A percentile compares a stretch with the other conserved stretches of the same genome.
Evolutionary conservation across 768 basidiomycete species (phyloP).

Genomic region (Russula lepida): DNA sequence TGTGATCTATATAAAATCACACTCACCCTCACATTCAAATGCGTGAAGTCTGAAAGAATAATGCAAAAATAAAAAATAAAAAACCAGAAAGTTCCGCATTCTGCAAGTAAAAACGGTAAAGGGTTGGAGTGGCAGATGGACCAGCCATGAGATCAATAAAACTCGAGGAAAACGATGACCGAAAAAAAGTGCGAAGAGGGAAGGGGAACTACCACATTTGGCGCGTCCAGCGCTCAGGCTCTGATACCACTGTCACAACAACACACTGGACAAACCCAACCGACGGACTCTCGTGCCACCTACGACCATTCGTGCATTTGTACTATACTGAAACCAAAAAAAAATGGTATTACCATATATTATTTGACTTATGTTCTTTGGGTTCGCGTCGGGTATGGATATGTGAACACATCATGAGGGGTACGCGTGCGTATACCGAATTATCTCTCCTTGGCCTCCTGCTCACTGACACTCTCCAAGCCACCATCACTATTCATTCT

Average conservation of each 20-base stretch:
- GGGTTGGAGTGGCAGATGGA: background rate
- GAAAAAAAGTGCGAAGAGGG: background rate
- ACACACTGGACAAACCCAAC: slow-evolving; percentile 51
- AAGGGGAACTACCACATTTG: slow-evolving; percentile 22
- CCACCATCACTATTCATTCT: too few species aligned
- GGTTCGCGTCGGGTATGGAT: too few species aligned
- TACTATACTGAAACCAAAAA: too few species aligned
- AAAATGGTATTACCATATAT: too few species aligned
- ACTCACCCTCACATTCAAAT: background rate
- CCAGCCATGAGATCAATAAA: background rate
- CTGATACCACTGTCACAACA: slow-evolving; percentile 68
- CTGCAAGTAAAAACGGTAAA: background rate
- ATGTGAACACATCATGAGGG: too few species aligned
- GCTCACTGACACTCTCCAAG: too few species aligned
- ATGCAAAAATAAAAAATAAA: background rate
- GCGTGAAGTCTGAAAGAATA: background rate
- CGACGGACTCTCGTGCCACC: slow-evolving; percentile 47
- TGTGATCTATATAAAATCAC: background rate
- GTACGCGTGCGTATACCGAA: too few species aligned
- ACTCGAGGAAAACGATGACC: background rate
- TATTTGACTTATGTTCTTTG: too few species aligned
- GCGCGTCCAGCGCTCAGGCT: slow-evolving; percentile 53
- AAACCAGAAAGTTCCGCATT: background rate
- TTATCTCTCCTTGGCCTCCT: too few species aligned
- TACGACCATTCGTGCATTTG: too few species aligned